Evolutionary conservation across 2,329 filamentous ascomycete genomes (phyloP).

Genomic region (Aspergillus versicolor): DNA sequence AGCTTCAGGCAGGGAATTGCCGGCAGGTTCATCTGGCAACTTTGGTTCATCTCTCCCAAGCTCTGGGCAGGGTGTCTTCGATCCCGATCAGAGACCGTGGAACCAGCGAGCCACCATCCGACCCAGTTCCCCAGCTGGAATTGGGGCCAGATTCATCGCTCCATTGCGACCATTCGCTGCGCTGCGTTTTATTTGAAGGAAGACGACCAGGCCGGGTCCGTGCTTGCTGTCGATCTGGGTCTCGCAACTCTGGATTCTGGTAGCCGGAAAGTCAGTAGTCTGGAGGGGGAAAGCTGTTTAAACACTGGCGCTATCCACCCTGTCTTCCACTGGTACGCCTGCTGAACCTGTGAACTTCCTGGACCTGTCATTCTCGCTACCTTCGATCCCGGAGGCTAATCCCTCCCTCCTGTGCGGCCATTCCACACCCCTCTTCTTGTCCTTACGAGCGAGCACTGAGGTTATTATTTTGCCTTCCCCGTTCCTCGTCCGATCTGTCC

Average conservation of each 20-base stretch:
- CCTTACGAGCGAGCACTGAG: constrained; percentile 8
- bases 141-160: constrained; percentile 1
- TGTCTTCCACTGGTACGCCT: constrained; percentile 22
- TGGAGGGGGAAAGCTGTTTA: constrained; percentile 18
- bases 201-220: constrained; percentile 18
- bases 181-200: not conserved
- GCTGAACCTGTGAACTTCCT: constrained; percentile 16
- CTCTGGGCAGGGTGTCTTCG: constrained; percentile 2
- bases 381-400: constrained; percentile 3
- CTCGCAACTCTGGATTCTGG: constrained; percentile 24
- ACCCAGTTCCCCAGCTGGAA: constrained; percentile 14
- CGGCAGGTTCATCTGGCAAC: constrained; percentile 19
- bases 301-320: constrained; percentile 20
- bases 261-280: constrained; percentile 23
- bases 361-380: constrained; percentile 21
- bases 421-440: not conserved
- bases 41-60: no score
- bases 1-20: constrained; percentile 28
- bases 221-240: constrained; percentile 26
- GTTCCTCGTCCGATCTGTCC: constrained; percentile 13
- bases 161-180: not conserved
- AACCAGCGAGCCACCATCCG: constrained; percentile 12
- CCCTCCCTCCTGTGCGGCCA: not conserved
- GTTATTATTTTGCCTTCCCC: constrained; percentile 19
- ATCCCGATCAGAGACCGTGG: constrained; percentile 29